Conservation (phyloP, 768 basidiomycete species). For the Tulasnella sp. region DNA sequence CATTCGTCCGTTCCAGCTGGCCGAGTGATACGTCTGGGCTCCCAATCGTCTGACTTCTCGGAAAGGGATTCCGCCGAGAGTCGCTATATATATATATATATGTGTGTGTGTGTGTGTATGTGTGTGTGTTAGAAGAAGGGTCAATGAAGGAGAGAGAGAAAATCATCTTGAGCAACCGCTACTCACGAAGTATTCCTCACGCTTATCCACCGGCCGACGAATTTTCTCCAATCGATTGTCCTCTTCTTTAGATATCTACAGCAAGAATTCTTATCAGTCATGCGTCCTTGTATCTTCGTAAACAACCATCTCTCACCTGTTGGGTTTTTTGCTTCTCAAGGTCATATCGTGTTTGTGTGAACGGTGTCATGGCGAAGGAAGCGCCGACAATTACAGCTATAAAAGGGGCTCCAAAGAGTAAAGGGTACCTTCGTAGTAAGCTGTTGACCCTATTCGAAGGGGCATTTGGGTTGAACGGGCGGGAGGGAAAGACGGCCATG, state of each 20-base stretch:
- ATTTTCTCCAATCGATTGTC: slow-evolving; percentile 58
- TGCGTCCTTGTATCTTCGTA: not conserved
- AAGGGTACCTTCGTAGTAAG: slow-evolving; percentile 38
- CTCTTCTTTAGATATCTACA: slow-evolving; percentile 68
- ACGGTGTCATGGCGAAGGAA: slow-evolving; percentile 67
- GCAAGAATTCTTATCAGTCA: too few relatives aligned
- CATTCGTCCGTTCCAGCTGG: slow-evolving; percentile 87
- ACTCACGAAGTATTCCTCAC: slow-evolving; percentile 94
- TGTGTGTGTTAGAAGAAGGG: too few relatives aligned
- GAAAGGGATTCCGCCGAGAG: not conserved
- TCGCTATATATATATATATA: too few relatives aligned
- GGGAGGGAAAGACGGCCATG: slow-evolving; percentile 24
- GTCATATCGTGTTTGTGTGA: slow-evolving; percentile 90
- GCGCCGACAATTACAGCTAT: slow-evolving; percentile 73
- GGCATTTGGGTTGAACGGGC: slow-evolving; percentile 19
- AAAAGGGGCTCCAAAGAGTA: slow-evolving; percentile 79
- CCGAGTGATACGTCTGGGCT: slow-evolving; percentile 70
- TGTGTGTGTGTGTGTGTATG: too few relatives aligned
- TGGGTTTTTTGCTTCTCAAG: slow-evolving; percentile 69
- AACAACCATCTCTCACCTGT: slow-evolving; percentile 39
- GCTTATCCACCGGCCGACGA: slow-evolving; percentile 77
- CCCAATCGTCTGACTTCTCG: slow-evolving; percentile 63
- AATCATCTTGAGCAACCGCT: too few relatives aligned
- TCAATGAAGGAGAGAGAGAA: too few relatives aligned
- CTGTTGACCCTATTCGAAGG: slow-evolving; percentile 18